These are phyloP conservation scores for Brassica napus DNA, from an alignment of 345 rosid genomes.

Conservation along the genomic window Da-Ae NC_063442.1:32832001-32832500, in stretches of 20 bases:
- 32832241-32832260: background rate
- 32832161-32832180: background rate
- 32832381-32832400: constrained; percentile 40
- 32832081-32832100: no score
- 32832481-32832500: constrained; percentile 19
- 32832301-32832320: constrained; percentile 41
- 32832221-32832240: background rate
- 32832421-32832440: constrained; percentile 52
- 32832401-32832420: constrained; percentile 42
- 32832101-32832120: background rate
- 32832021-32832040: no score
- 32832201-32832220: background rate
- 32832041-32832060: no score
- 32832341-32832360: constrained; percentile 52
- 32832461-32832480: constrained; percentile 51
- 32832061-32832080: no score
- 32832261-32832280: constrained; percentile 4
- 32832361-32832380: constrained; percentile 41
- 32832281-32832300: background rate
- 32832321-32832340: constrained; percentile 61
- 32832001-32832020: background rate
- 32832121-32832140: background rate
- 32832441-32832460: constrained; percentile 70
- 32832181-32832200: constrained; percentile 3
- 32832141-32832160: background rate